Base-by-base conservation (phyloP, 2,329 filamentous ascomycete species). In the Ophiostoma ulmi region DNA sequence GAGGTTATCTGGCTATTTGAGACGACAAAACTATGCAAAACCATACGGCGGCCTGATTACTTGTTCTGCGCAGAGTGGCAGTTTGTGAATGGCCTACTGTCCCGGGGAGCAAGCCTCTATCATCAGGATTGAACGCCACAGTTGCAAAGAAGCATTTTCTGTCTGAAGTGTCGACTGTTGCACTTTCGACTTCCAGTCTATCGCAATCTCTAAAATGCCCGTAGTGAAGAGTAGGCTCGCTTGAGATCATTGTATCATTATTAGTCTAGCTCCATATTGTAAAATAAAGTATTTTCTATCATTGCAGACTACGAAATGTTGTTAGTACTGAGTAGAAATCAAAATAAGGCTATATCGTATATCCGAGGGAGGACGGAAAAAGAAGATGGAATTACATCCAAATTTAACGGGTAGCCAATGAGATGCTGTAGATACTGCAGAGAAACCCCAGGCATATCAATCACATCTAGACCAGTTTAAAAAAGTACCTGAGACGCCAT, bases 101-200 rank as follows among this genome's bases (percentile, higher is more conserved):
- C 7, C 22, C 20, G 48, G 48, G 48, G 3, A 5, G 48, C 48
- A 55, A 22, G 48, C 48, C n/a, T 6, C 48, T 26, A n/a, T 22
- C 13, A 48, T 1, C 44, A 48, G n/a, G 48, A 55, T 14, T 55
- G 48, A 55, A 55, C 48, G n/a, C 48, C 5, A n/a, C 48, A 55
- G n/a, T n/a, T 48, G 44, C 13, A 48, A 22, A 58, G 52, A 58
- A 22, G 52, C 52, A 58, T 58, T 58, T 58, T 58, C 52, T 58
- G n/a, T n/a, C 44, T n/a, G 20, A 8, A 20, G 6, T 7, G 20
- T 6, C 20, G 44, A 5, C 44, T n/a, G 17, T n/a, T 39, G 10
- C 2, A 31, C 38, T 39, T 39, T 39, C 38, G 3, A 11, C 41
- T 44, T 17, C 11, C 41, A 44, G 41, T 44, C 41, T 5, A 55